A percentile compares a stretch with the other conserved stretches of the same genome.
Evolutionary conservation across 768 basidiomycete species (phyloP).

Genomic region (Amanita phalloides): DNA sequence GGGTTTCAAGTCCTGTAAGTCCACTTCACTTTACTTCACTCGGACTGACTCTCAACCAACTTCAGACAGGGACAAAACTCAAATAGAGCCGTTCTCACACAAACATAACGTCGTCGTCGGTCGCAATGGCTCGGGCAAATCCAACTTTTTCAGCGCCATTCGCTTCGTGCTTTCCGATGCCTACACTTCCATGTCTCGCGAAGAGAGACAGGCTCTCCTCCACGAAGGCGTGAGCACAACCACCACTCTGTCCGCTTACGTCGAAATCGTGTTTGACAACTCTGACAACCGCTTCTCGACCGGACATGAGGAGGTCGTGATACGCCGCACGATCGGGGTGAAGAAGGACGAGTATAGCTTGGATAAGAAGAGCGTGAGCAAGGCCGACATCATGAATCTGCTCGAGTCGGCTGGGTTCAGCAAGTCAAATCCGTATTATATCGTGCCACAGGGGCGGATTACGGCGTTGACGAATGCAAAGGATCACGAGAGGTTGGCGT

Average conservation of each 20-base stretch:
- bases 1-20: slow-evolving; percentile 95
- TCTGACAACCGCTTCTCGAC: slow-evolving; percentile 91
- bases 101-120: slow-evolving; percentile 96
- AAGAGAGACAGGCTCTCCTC: slow-evolving; percentile 86
- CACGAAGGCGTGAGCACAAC: slow-evolving; percentile 88
- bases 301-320: slow-evolving; percentile 73
- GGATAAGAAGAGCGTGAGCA: slow-evolving; percentile 90
- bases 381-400: slow-evolving; percentile 96
- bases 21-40: background rate
- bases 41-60: slow-evolving; percentile 1
- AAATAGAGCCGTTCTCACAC: slow-evolving; percentile 91
- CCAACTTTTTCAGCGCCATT: slow-evolving; percentile 96
- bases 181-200: slow-evolving; percentile 89
- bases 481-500: slow-evolving; percentile 83
- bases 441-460: slow-evolving; percentile 98
- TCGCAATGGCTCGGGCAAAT: slow-evolving; percentile 95
- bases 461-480: slow-evolving; percentile 95
- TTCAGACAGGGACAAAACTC: slow-evolving; percentile 76
- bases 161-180: slow-evolving; percentile 97
- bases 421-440: slow-evolving; percentile 98
- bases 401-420: slow-evolving; percentile 96
- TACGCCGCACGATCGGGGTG: slow-evolving; percentile 89
- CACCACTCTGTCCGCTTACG: slow-evolving; percentile 86
- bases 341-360: slow-evolving; percentile 99
- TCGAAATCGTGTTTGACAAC: slow-evolving; percentile 96